phyloP scores from a whole-genome alignment of 1,284 basidiomycete species.

The Fomitopsis schrenkii region DNA sequence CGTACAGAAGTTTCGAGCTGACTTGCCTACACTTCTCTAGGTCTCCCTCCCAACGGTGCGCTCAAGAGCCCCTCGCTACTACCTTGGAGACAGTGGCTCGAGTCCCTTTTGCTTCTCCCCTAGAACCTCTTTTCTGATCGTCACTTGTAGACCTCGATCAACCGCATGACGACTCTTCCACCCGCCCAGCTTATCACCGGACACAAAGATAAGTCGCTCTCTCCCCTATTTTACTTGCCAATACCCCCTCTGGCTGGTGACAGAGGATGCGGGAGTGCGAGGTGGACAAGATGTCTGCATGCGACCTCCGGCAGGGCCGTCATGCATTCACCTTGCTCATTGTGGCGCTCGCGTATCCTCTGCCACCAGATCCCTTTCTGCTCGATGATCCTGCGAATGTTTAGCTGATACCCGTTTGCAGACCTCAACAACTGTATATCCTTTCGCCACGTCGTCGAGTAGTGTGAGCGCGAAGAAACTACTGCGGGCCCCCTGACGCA shows the following conservation, averaged over 20 bases:
- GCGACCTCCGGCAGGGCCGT: no score
- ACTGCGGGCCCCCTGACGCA: no score
- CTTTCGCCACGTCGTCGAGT: neutral
- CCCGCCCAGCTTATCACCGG: neutral
- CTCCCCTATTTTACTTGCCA: neutral
- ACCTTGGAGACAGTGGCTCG: no score
- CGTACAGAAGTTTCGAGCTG: no score
- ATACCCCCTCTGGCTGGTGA: neutral
- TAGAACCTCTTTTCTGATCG: no score
- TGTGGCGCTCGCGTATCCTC: neutral
- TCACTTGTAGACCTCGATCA: no score
- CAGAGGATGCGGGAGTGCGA: neutral
- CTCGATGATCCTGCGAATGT: neutral
- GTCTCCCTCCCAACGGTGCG: no score
- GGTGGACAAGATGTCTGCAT: neutral
- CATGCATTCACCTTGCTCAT: neutral
- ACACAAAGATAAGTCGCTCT: neutral
- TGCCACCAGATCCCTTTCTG: neutral
- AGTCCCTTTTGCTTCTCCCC: no score
- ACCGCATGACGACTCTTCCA: no score
- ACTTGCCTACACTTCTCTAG: neutral
- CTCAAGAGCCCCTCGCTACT: no score
- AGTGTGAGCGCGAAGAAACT: no score
- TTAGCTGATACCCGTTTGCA: neutral
- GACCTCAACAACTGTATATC: neutral